Percentiles rank a stretch among this genome's conserved stretches.
Evolutionary conservation across 495 filamentous ascomycete genomes (phyloP).

Genomic region (Aspergillus heteromorphus): DNA sequence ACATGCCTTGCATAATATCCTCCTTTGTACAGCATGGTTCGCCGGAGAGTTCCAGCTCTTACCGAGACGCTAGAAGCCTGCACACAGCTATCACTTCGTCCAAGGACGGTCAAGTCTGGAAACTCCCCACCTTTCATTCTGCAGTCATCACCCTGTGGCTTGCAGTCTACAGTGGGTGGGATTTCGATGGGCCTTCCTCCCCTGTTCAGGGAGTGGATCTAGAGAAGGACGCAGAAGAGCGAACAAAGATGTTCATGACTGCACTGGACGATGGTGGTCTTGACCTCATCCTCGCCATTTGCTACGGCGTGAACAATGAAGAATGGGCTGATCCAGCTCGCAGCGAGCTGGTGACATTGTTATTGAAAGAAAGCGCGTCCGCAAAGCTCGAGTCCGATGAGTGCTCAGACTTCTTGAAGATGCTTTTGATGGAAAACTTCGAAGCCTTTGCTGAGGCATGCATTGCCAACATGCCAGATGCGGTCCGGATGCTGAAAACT

Average conservation of each 20-base stretch:
- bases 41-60: conserved; percentile 52
- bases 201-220: conserved; percentile 52
- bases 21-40: conserved; percentile 71
- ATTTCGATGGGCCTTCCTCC: conserved; percentile 57
- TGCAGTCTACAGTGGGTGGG: conserved; percentile 86
- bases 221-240: conserved; percentile 60
- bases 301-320: conserved; percentile 65
- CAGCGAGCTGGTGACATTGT: conserved; percentile 63
- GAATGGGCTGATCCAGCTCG: conserved; percentile 81
- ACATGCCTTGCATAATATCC: conserved; percentile 69
- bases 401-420: conserved; percentile 60
- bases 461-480: conserved; percentile 90
- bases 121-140: conserved; percentile 66
- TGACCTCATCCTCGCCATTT: conserved; percentile 80
- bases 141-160: conserved; percentile 77
- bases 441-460: conserved; percentile 85
- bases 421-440: conserved; percentile 68
- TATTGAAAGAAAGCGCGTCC: conserved; percentile 70
- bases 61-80: conserved; percentile 62
- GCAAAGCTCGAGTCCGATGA: conserved; percentile 55
- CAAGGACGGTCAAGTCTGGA: conserved; percentile 62
- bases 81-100: conserved; percentile 59
- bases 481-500: conserved; percentile 75
- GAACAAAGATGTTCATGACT: conserved; percentile 64
- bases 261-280: conserved; percentile 87